Base-by-base conservation (phyloP, 176 grass and related monocot genomes). In the Phragmites australis region DNA sequence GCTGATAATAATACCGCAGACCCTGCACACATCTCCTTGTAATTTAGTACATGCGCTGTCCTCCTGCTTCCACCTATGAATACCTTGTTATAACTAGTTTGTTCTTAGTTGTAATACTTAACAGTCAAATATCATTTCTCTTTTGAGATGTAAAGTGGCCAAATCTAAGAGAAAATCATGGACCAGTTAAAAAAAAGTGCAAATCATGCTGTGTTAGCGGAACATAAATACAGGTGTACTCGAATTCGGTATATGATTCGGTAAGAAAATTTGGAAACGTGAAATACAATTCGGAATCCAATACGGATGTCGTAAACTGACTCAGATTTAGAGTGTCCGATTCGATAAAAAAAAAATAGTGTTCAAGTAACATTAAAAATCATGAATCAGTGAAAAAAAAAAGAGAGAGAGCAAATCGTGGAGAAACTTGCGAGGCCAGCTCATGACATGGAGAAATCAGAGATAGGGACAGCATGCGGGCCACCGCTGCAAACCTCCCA, bases 321-420 rank as follows among this genome's bases (percentile, higher is more conserved):
- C n/a, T n/a, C n/a, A n/a, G n/a, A n/a, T n/a, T n/a, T n/a, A n/a
- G n/a, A n/a, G n/a, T n/a, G n/a, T n/a, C n/a, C n/a, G n/a, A n/a
- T n/a, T n/a, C n/a, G n/a, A n/a, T n/a, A n/a, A n/a, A n/a, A n/a
- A n/a, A n/a, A n/a, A n/a, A n/a, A n/a, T n/a, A n/a, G n/a, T n/a
- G n/a, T n/a, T n/a, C n/a, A n/a, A n/a, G n/a, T n/a, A n/a, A n/a
- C n/a, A n/a, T n/a, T n/a, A n/a, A n/a, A n/a, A n/a, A n/a, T n/a
- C n/a, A n/a, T n/a, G n/a, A n/a, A n/a, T n/a, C n/a, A n/a, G n/a
- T n/a, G n/a, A n/a, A n/a, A n/a, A n/a, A n/a, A n/a, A n/a, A n/a
- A n/a, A n/a, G n/a, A n/a, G n/a, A n/a, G 13, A 42, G 81, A 88
- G 75, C 75, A 68, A 84, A 88, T 79, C 68, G 49, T 79, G 68